Evolutionary conservation across 2,329 filamentous ascomycete genomes (phyloP), one percentile per base, ranked within the genome.

Genomic region (Clonostachys rhizophaga): DNA sequence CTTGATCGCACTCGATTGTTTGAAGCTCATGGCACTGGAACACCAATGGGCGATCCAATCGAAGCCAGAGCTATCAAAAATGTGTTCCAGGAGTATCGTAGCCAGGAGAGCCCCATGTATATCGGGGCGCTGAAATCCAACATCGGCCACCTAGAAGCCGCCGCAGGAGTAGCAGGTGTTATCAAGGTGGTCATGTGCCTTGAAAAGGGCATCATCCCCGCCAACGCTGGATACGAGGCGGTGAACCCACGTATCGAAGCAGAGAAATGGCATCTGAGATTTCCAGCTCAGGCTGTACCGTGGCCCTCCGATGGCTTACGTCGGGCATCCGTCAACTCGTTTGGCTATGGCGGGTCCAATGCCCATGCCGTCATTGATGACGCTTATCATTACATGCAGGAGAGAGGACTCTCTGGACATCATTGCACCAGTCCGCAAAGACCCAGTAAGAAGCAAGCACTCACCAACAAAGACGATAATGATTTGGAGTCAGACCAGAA

Each of bases 21-120:
- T 34, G 77, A 83, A 52, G 74, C 74, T 4, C 79, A 83, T 54
- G 78, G 77, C 16, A 81, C 78, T 0, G 78, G 78, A 7, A 83
- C 79, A 16, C 66, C 66, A 36, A 71, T 72, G 2, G 79, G 79
- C 3, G 79, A 83, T 49, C 76, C 78, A 0, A 70, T 75, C 16
- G 79, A 83, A 50, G 72, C 74, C 1, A 63, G 59, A 11, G 76
- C 73, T 5, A 69, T 81, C 34, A 59, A 67, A 37, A 65, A 66
- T 10, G 69, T 74, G 0, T 69, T 78, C 24, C 64, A 67, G 5
- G 48, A 59, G 18, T 63, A 65, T 5, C 64, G 70, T 9, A 65
- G 66, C 18, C 57, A 12, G 20, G 16, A 40, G 24, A 24, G 40
- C 5, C 5, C 77, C 75, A 45, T 48, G 5, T 34, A 36, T 16